Evolutionary conservation across 2,329 filamentous ascomycete genomes (phyloP).

Genomic region (Pseudogymnoascus sp.): DNA sequence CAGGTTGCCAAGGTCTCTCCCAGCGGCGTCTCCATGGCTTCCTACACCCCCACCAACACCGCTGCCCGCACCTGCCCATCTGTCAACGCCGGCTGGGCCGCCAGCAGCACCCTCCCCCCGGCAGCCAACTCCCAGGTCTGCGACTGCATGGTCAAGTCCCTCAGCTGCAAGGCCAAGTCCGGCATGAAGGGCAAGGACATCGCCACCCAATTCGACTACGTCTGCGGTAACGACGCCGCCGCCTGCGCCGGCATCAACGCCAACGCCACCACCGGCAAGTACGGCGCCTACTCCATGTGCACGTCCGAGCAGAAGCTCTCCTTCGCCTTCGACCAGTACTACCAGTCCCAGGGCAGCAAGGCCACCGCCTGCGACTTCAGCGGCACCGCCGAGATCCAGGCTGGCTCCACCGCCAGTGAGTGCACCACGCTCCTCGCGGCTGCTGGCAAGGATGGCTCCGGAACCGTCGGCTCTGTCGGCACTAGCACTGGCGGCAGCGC

Average conservation of each 20-base stretch:
- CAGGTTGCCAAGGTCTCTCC: constrained; percentile 64
- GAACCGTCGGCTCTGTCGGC: constrained; percentile 43
- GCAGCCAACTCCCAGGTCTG: constrained; percentile 73
- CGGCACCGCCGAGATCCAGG: constrained; percentile 53
- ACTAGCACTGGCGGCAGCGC: constrained; percentile 30
- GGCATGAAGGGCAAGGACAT: constrained; percentile 52
- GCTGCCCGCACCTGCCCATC: constrained; percentile 64
- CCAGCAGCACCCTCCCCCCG: constrained; percentile 67
- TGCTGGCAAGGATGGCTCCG: constrained; percentile 55
- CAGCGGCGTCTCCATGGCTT: constrained; percentile 53
- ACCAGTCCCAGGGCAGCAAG: constrained; percentile 47
- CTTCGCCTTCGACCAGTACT: constrained; percentile 69
- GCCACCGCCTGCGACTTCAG: constrained; percentile 63
- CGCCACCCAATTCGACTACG: constrained; percentile 62
- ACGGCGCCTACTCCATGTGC: constrained; percentile 77
- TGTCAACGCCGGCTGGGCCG: constrained; percentile 59
- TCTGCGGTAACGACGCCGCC: constrained; percentile 53
- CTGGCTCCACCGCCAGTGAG: constrained; percentile 38
- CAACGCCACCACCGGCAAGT: constrained; percentile 60
- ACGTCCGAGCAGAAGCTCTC: constrained; percentile 61
- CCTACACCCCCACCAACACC: constrained; percentile 70
- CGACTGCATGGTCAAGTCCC: constrained; percentile 71
- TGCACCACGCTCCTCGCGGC: constrained; percentile 55
- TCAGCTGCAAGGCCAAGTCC: constrained; percentile 62
- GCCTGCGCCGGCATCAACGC: constrained; percentile 62